Conservation (phyloP, 306 rosid species). For the Ziziphus jujuba region DNA sequence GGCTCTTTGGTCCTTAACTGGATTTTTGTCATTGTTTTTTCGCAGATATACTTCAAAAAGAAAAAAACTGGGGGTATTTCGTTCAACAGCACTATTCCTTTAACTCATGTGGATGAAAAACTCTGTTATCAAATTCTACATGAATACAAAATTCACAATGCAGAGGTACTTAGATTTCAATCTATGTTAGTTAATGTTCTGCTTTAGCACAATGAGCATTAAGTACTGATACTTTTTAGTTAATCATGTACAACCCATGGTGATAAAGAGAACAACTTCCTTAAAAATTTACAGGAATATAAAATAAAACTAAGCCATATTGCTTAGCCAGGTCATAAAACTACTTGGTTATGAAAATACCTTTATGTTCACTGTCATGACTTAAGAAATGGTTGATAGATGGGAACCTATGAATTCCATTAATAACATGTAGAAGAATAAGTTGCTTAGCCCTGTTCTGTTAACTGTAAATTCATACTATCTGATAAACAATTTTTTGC, state of each 20-base stretch:
- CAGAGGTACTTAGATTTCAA: conserved; percentile 63
- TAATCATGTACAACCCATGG: neutral
- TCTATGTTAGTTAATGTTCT: neutral
- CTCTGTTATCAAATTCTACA: conserved; percentile 98
- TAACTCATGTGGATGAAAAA: conserved; percentile 97
- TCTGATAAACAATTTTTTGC: conserved; percentile 30
- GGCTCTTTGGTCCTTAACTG: conserved; percentile 4
- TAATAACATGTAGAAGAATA: too few relatives aligned
- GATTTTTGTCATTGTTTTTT: conserved; percentile 19
- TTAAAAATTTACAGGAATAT: too few relatives aligned
- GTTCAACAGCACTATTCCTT: conserved; percentile 84
- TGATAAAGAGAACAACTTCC: too few relatives aligned
- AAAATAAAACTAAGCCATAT: too few relatives aligned
- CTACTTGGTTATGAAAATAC: too few relatives aligned
- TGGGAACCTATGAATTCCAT: too few relatives aligned
- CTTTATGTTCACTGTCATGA: too few relatives aligned
- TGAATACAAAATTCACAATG: conserved; percentile 99
- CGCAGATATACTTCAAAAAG: conserved; percentile 95
- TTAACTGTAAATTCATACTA: neutral
- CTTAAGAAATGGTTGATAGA: too few relatives aligned
- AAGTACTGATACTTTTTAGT: neutral
- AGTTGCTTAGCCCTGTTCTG: too few relatives aligned
- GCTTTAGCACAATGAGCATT: neutral
- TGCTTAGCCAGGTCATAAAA: too few relatives aligned
- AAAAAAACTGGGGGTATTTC: conserved; percentile 98